Evolutionary conservation across 257 asterid species (phyloP), one percentile per base, ranked within the genome.

Genomic region (Marsdenia floribunda): DNA sequence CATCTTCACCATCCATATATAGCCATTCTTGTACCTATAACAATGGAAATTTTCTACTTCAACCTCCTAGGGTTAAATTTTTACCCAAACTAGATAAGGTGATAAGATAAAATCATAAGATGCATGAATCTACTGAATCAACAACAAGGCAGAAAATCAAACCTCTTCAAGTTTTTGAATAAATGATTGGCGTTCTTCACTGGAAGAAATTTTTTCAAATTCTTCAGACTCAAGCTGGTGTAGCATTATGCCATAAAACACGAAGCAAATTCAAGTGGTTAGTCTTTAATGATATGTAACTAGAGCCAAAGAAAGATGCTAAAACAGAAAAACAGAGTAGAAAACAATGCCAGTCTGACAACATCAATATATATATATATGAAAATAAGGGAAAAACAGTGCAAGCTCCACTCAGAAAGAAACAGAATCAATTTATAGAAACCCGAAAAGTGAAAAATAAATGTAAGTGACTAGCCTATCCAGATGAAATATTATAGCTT

Each of bases 1-100:
- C 99, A 85, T 95, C 99, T 87, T 95, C 99, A 75, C 98, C 99
- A 81, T 95, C 99, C 81, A 94, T 90, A 80, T 95, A 95, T 86
- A 95, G 78, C 99, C 99, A 95, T 29, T 95, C 99, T 85, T 95
- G 94, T 70, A 85, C 98, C 99, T 95, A 86, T 80, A 81, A 74
- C 60, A 84, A 26, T 71, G 65, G 77, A 74, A 37, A 52, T 14
- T 49, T 68, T 65, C 55, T 68, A 64, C 63, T 70, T 46, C 55
- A 68, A 66, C 63, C 70, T 70, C 14, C 37, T 66, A 75, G 12
- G 6, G 13, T 22, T 52, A 52, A 75, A 22, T 53, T 65, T 68
- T 44, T 9, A 64, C 29, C 53, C n/a, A 71, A n/a, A 49, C 22
- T 14, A 44, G 46, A 70, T 26, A 60, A 63, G 54, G 26, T 37